Evolutionary conservation across 768 basidiomycete genomes (phyloP), one percentile per base, ranked within the genome.

Genomic region (Phlegmacium glaucopus): DNA sequence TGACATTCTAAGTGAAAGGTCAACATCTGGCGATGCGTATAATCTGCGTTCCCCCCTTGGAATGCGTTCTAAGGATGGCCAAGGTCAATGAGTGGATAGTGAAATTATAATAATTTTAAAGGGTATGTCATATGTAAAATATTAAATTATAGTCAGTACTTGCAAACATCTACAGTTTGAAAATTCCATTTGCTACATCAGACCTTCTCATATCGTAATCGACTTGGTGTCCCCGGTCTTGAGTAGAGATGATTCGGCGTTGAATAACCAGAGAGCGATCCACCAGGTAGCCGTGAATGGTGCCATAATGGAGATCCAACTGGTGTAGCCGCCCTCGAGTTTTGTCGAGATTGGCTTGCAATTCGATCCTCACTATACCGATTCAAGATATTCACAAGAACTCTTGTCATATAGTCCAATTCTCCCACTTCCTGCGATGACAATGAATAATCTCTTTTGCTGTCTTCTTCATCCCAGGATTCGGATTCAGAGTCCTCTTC

Each of bases 381-480:
- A 56, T 89, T 81, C 44, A 95, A 65, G 39, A 93, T 79, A 37
- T 74, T 66, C 17, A 93, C 90, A 44, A 93, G 73, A 52, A 87
- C 81, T 51, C 79, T 75, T 4, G 89, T 88, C 57, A 93, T 70
- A 18, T 76, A 61, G 52, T 92, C 88, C 45, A 94, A 69, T 56
- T 94, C 88, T 55, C 75, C 77, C 50, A 90, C 69, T 65, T 94
- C 92, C 39, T 76, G 74, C n/a, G 58, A 47, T 10, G 84, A 80
- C 48, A 94, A 69, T 1, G 84, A 75, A 48, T 74, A 71, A 52
- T 76, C 76, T 51, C 61, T 70, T 30, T 30, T 45, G 25, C 64
- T 62, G 11, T 76, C 73, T 22, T 78, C 79, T 50, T 82, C 83
- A 43, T 79, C 79, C 4, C 77, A 80, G 3, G 72, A 72, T 61